A percentile compares a stretch with the other conserved stretches of the same genome.
Evolutionary conservation across 2,329 filamentous ascomycete species (phyloP).

Genomic region (Colletotrichum orchidophilum): DNA sequence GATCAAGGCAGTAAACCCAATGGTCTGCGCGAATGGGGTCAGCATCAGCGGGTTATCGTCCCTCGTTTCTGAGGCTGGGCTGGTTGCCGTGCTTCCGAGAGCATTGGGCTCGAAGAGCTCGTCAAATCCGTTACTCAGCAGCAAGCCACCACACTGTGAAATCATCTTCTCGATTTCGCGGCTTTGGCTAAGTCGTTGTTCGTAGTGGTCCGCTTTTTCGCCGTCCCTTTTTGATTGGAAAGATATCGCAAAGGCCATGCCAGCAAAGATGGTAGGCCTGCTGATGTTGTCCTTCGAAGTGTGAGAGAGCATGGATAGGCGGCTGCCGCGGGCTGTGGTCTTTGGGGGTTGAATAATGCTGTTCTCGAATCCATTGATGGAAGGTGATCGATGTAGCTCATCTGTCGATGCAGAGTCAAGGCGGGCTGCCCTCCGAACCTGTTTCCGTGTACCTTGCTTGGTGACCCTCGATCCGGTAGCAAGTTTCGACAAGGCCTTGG

Average conservation of each 20-base stretch:
- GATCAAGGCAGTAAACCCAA: conserved; percentile 86
- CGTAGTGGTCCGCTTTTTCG: conserved; percentile 61
- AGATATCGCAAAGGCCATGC: conserved; percentile 90
- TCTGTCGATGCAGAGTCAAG: conserved; percentile 57
- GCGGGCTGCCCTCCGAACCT: conserved; percentile 35
- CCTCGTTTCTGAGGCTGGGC: conserved; percentile 40
- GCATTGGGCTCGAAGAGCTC: conserved; percentile 73
- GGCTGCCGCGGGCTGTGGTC: conserved; percentile 32
- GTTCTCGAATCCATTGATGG: conserved; percentile 48
- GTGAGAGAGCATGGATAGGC: conserved; percentile 22
- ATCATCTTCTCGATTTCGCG: conserved; percentile 69
- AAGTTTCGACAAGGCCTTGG: not conserved
- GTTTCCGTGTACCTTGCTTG: conserved; percentile 34
- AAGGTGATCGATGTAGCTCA: conserved; percentile 55
- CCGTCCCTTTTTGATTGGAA: conserved; percentile 64
- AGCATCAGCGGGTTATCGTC: conserved; percentile 58
- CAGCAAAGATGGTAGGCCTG: conserved; percentile 66
- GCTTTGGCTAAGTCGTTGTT: conserved; percentile 49
- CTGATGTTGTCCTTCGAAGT: conserved; percentile 12
- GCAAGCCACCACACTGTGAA: conserved; percentile 72
- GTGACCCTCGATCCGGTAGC: conserved; percentile 1
- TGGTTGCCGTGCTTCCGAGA: conserved; percentile 45
- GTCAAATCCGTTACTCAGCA: conserved; percentile 82
- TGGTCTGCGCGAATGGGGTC: conserved; percentile 57
- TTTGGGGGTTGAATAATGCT: conserved; percentile 44